phyloP scores from a whole-genome alignment of 2,329 filamentous ascomycete species.

The Colletotrichum simmondsii region DNA sequence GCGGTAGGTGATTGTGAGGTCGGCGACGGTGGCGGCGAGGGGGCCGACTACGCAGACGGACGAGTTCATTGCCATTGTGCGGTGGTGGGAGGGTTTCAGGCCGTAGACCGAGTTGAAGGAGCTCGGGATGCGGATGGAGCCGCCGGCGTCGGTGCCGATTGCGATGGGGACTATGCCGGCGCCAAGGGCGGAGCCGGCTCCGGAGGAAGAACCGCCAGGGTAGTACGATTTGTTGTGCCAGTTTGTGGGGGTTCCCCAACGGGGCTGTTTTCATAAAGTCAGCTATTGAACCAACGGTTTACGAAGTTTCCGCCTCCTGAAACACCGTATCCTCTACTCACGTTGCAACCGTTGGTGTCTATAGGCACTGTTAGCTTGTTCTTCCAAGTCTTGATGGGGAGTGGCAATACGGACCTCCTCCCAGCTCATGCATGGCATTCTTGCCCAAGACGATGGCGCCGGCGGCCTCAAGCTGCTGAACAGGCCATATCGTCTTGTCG shows the following conservation, averaged over 20 bases:
- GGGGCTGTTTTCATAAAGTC: slow-evolving; percentile 59
- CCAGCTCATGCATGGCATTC: slow-evolving; percentile 83
- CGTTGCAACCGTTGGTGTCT: slow-evolving; percentile 87
- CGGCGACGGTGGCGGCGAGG: slow-evolving; percentile 79
- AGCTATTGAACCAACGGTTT: slow-evolving; percentile 6
- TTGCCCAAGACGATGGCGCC: slow-evolving; percentile 83
- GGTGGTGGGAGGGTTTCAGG: slow-evolving; percentile 81
- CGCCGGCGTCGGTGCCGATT: slow-evolving; percentile 79
- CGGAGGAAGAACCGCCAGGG: slow-evolving; percentile 83
- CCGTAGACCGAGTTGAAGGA: slow-evolving; percentile 85
- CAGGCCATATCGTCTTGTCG: slow-evolving; percentile 74
- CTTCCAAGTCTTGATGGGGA: not conserved
- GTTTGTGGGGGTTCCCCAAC: slow-evolving; percentile 80
- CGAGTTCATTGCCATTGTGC: slow-evolving; percentile 67
- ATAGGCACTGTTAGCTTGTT: slow-evolving; percentile 31
- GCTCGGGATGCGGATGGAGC: slow-evolving; percentile 78
- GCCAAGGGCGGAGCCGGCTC: slow-evolving; percentile 76
- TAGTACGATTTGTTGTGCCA: slow-evolving; percentile 83
- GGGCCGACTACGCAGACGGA: slow-evolving; percentile 76
- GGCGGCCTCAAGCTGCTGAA: slow-evolving; percentile 76
- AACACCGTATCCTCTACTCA: slow-evolving; percentile 39
- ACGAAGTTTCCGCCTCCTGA: too few species aligned
- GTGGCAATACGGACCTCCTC: slow-evolving; percentile 64
- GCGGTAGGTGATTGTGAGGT: slow-evolving; percentile 85
- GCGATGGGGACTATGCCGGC: slow-evolving; percentile 80